Evolutionary conservation across 73 alveolate genomes (phyloP).

Genomic region (Paramecium pentaurelia): DNA sequence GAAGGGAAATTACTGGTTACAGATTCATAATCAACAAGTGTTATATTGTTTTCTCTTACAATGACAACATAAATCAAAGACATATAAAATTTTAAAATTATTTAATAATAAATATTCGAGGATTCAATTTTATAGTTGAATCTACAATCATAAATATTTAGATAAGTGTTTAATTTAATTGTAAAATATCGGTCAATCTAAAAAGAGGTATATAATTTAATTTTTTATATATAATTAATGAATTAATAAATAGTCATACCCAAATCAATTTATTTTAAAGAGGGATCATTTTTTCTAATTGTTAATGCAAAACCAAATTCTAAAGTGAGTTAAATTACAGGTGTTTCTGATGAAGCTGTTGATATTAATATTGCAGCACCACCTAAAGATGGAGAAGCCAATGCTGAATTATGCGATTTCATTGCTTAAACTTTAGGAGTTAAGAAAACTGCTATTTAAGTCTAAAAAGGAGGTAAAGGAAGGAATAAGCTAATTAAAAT

Average conservation of each 20-base stretch:
- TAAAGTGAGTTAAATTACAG: not conserved
- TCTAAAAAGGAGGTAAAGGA: slow-evolving; percentile 55
- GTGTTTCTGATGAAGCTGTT: slow-evolving; percentile 9
- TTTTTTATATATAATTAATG: not conserved
- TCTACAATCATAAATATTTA: not conserved
- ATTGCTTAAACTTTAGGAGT: slow-evolving; percentile 48
- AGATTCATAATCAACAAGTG: slow-evolving; percentile 50
- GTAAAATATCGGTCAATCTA: not conserved
- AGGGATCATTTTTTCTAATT: not conserved
- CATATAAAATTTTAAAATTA: not conserved
- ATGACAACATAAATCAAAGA: slow-evolving; percentile 53
- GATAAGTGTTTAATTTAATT: not conserved
- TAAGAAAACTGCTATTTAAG: slow-evolving; percentile 55
- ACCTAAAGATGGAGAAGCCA: slow-evolving; percentile 72
- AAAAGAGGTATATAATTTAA: not conserved
- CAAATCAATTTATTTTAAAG: not conserved
- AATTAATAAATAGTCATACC: not conserved
- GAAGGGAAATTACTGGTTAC: slow-evolving; percentile 53
- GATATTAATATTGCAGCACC: slow-evolving; percentile 69
- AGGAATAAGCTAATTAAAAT: slow-evolving; percentile 39
- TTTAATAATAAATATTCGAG: not conserved
- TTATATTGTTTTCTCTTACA: slow-evolving; percentile 19
- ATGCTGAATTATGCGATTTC: slow-evolving; percentile 58
- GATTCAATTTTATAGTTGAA: not conserved
- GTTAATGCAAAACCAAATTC: not conserved